Conservation (phyloP, 169 alveolate species). For the Plasmodium vivax region DNA sequence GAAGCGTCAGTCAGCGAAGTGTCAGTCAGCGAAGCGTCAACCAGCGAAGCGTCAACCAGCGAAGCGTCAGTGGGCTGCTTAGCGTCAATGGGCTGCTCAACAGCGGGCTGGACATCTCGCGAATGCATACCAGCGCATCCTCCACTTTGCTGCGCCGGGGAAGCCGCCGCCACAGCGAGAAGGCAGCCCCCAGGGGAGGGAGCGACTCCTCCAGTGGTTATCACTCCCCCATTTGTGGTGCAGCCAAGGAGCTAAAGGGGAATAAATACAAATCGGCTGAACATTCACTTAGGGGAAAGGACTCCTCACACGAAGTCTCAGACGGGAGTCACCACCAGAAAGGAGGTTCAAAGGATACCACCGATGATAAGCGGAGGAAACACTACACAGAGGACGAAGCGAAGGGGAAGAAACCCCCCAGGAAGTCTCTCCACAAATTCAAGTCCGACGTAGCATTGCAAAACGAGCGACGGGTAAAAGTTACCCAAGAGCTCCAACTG, state of each 20-base stretch:
- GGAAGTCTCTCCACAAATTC: background rate
- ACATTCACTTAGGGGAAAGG: background rate
- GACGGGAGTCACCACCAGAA: background rate
- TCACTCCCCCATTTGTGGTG: background rate
- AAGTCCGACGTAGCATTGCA: conserved; percentile 17
- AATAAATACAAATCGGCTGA: background rate
- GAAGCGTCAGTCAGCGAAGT: background rate
- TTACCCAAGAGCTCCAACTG: background rate
- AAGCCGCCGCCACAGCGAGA: background rate
- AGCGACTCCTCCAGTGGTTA: background rate
- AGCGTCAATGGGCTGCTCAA: too few relatives aligned
- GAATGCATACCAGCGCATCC: background rate
- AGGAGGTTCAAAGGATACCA: background rate
- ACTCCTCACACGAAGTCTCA: background rate
- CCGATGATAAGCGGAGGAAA: background rate
- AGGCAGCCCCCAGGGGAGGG: background rate
- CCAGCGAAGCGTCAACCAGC: too few relatives aligned
- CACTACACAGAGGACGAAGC: background rate
- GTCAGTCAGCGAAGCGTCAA: too few relatives aligned
- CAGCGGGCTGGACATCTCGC: background rate
- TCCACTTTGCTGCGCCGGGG: background rate
- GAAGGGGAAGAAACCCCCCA: background rate
- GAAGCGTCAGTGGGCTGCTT: too few relatives aligned
- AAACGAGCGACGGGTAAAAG: conserved; percentile 5
- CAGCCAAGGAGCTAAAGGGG: background rate